A percentile compares a stretch with the other conserved stretches of the same genome.
These are phyloP conservation scores for Linderina pennispora DNA, from an alignment of 192 early-diverging fungal genomes.

Conservation along the genomic window DNA sequence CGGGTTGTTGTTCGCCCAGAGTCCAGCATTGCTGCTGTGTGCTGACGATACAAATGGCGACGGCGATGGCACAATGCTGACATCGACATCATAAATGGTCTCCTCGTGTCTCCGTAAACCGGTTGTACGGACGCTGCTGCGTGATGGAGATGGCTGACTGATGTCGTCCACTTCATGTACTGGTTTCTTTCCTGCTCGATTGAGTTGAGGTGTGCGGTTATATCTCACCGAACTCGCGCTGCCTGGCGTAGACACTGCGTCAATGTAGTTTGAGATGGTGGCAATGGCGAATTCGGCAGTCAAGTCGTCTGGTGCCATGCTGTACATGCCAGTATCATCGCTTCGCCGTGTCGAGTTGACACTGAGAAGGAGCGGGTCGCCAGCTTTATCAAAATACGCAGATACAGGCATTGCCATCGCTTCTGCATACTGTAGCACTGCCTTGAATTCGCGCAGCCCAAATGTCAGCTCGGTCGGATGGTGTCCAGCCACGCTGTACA, in stretches of 20 bases:
- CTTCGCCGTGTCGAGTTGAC: slow-evolving; percentile 8
- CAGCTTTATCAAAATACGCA: slow-evolving; percentile 33
- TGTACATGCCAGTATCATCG: slow-evolving; percentile 1
- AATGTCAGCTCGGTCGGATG: slow-evolving; percentile 39
- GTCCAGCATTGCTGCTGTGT: slow-evolving; percentile 5
- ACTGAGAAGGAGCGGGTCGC: slow-evolving; percentile 35
- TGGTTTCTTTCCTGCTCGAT: no score
- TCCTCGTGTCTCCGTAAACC: no score
- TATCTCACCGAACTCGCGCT: no score
- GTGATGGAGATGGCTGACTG: no score
- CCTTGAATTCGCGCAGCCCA: slow-evolving; percentile 41
- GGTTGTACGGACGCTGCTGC: no score
- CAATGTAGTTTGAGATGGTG: slow-evolving; percentile 29
- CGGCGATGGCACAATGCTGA: slow-evolving; percentile 18
- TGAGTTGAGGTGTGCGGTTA: no score
- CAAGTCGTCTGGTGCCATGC: slow-evolving; percentile 7
- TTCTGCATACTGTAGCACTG: slow-evolving; percentile 42
- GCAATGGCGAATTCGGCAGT: slow-evolving; percentile 41
- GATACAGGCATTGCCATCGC: slow-evolving; percentile 32
- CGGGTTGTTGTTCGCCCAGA: neutral
- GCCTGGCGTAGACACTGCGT: no score
- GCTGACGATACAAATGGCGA: slow-evolving; percentile 26
- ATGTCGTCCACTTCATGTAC: no score
- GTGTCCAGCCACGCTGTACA: slow-evolving; percentile 15
- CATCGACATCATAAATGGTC: slow-evolving; percentile 5